Evolutionary conservation across 2,329 filamentous ascomycete species (phyloP).

Genomic region (Claviceps citrina): DNA sequence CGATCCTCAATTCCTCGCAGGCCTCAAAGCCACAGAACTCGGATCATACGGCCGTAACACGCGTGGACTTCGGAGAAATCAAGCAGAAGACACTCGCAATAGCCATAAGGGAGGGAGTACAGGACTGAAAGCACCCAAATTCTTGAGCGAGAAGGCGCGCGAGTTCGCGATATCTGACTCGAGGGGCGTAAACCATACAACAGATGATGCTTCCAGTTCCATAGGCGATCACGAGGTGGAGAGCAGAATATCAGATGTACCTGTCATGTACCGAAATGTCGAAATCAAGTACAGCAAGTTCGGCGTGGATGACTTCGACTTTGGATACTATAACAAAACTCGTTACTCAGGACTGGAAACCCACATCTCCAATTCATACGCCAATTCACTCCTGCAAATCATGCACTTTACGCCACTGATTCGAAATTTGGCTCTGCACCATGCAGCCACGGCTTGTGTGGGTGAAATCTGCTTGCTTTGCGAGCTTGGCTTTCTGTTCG

Average conservation of each 20-base stretch:
- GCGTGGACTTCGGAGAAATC: slow-evolving; percentile 59
- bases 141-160: slow-evolving; percentile 82
- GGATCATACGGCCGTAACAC: slow-evolving; percentile 68
- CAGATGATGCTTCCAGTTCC: slow-evolving; percentile 45
- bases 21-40: slow-evolving; percentile 56
- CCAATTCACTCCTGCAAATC: slow-evolving; percentile 80
- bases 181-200: slow-evolving; percentile 25
- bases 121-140: slow-evolving; percentile 62
- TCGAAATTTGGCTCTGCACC: slow-evolving; percentile 74
- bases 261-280: slow-evolving; percentile 79
- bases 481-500: slow-evolving; percentile 87
- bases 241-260: slow-evolving; percentile 64
- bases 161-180: slow-evolving; percentile 38
- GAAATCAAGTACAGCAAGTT: slow-evolving; percentile 99
- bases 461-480: slow-evolving; percentile 77
- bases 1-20: slow-evolving; percentile 53
- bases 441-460: slow-evolving; percentile 73
- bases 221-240: slow-evolving; percentile 56
- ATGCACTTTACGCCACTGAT: slow-evolving; percentile 81
- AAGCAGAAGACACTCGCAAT: slow-evolving; percentile 62
- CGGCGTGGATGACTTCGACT: slow-evolving; percentile 98
- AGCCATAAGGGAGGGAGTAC: slow-evolving; percentile 44
- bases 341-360: slow-evolving; percentile 83
- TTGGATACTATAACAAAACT: slow-evolving; percentile 92
- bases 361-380: slow-evolving; percentile 92